Conservation (phyloP, 805 yeast genomes). For the Candida qinlingensis region DNA sequence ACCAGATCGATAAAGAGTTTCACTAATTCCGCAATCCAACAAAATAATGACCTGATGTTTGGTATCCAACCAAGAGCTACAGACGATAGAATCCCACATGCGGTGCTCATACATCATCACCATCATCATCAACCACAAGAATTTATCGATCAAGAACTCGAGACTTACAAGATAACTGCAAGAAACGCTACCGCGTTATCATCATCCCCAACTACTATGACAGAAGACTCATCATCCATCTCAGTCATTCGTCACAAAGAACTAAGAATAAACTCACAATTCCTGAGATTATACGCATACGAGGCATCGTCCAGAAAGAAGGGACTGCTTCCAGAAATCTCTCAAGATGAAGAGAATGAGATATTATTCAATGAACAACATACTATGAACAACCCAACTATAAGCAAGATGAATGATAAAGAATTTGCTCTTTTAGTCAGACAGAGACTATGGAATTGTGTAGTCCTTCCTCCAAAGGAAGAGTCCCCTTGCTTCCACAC, state of each 20-base stretch:
- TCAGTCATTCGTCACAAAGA: constrained; percentile 32
- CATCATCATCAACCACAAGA: neutral
- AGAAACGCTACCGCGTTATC: constrained; percentile 3
- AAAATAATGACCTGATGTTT: constrained; percentile 19
- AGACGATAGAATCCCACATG: constrained; percentile 20
- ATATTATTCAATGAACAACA: neutral
- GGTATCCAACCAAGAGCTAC: constrained; percentile 25
- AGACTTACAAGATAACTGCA: constrained; percentile 24
- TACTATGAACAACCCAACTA: neutral
- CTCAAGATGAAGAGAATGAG: constrained; percentile 29
- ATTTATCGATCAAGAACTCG: constrained; percentile 17
- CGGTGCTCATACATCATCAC: neutral
- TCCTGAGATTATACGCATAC: constrained; percentile 44
- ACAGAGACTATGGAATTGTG: constrained; percentile 49
- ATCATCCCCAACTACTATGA: constrained; percentile 3
- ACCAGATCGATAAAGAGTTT: constrained; percentile 17
- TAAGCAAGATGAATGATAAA: constrained; percentile 20
- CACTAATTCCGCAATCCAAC: constrained; percentile 12
- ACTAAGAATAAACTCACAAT: constrained; percentile 44
- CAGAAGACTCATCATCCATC: neutral
- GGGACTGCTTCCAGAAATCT: constrained; percentile 28
- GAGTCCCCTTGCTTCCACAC: constrained; percentile 33
- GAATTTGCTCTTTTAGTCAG: constrained; percentile 38
- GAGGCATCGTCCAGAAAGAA: constrained; percentile 38
- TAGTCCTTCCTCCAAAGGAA: constrained; percentile 45